Conservation (phyloP, 305 asterid genomes). For the Fraxinus angustifolia region DNA sequence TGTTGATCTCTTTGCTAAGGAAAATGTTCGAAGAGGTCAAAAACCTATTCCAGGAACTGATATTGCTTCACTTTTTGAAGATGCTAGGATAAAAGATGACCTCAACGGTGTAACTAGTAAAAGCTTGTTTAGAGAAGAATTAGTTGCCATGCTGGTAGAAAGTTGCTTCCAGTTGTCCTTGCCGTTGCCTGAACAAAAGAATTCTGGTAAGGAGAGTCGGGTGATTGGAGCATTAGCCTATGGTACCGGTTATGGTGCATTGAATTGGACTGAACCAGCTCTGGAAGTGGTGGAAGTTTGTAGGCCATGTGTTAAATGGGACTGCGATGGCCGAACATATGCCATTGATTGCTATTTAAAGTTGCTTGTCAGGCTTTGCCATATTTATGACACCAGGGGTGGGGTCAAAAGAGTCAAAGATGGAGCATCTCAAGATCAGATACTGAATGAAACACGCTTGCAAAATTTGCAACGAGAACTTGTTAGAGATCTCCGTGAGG, state of each 20-base stretch:
- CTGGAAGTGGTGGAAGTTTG: constrained; percentile 97
- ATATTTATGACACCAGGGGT: constrained; percentile 90
- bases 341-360: constrained; percentile 93
- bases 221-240: constrained; percentile 95
- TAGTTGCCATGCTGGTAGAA: constrained; percentile 92
- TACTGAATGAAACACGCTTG: constrained; percentile 85
- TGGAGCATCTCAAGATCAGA: constrained; percentile 97
- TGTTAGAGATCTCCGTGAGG: constrained; percentile 87
- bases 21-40: constrained; percentile 94
- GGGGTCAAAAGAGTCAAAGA: constrained; percentile 95
- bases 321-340: constrained; percentile 88
- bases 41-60: constrained; percentile 95
- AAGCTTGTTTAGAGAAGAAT: constrained; percentile 89
- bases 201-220: constrained; percentile 92
- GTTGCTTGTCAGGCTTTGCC: constrained; percentile 90
- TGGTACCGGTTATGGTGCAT: constrained; percentile 96
- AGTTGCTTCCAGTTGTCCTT: constrained; percentile 95
- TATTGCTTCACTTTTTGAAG: constrained; percentile 88
- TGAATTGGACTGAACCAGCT: constrained; percentile 96
- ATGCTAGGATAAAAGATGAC: constrained; percentile 73
- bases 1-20: constrained; percentile 93
- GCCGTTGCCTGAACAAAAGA: constrained; percentile 89
- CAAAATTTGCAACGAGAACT: constrained; percentile 89
- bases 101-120: constrained; percentile 75
- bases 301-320: constrained; percentile 93